A percentile compares a stretch with the other conserved stretches of the same genome.
These are phyloP conservation scores for Eucalyptus microcorys DNA, from an alignment of 345 rosid genomes.

Conservation along the genomic window DNA sequence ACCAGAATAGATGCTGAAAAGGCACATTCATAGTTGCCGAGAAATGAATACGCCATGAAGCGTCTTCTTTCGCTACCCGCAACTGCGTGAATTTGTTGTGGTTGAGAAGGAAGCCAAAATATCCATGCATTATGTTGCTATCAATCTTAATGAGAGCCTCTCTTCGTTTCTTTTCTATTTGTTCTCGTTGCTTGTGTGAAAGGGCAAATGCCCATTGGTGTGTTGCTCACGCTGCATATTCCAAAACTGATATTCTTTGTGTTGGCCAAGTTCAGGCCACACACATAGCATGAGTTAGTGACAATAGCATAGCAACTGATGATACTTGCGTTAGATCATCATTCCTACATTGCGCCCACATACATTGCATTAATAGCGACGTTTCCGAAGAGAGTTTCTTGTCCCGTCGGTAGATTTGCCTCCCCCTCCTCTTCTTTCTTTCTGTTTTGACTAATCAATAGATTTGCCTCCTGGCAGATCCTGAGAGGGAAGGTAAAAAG, in stretches of 20 bases:
- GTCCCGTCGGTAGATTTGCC: background rate
- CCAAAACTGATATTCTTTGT: background rate
- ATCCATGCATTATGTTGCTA: background rate
- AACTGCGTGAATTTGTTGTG: background rate
- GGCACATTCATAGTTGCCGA: background rate
- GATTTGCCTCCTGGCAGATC: background rate
- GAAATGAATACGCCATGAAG: background rate
- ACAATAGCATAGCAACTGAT: background rate
- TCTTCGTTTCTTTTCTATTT: background rate
- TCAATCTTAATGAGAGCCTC: background rate
- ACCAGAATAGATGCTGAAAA: background rate
- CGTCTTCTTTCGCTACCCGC: background rate
- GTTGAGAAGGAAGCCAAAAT: background rate
- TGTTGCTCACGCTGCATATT: background rate
- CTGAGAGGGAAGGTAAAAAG: background rate
- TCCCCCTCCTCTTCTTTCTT: background rate
- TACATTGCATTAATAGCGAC: background rate
- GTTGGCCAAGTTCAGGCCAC: background rate
- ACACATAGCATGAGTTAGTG: background rate
- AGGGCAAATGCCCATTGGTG: background rate
- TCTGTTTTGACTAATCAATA: background rate
- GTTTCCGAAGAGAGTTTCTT: background rate
- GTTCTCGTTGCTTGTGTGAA: background rate
- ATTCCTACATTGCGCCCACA: background rate
- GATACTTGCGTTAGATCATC: background rate